Evolutionary conservation across 1,139 yeast genomes (phyloP).

Genomic region (Candida pseudoviswanathii): DNA sequence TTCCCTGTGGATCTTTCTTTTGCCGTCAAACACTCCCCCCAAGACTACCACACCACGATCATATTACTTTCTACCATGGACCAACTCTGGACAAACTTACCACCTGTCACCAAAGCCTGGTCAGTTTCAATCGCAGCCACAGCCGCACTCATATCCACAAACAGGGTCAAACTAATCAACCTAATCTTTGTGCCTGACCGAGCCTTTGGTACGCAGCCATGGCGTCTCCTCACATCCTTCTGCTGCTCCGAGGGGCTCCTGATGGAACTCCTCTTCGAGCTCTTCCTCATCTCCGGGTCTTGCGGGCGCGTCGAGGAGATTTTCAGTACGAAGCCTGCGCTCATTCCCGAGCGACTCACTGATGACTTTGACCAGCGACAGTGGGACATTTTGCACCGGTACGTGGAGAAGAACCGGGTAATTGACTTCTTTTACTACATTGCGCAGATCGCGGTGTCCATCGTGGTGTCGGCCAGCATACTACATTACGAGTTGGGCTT

Average conservation of each 20-base stretch:
- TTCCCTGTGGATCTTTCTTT: no score
- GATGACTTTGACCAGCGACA: slow-evolving; percentile 21
- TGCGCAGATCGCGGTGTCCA: slow-evolving; percentile 26
- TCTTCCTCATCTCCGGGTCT: slow-evolving; percentile 22
- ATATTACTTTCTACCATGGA: slow-evolving; percentile 11
- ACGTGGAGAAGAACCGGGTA: slow-evolving; percentile 22
- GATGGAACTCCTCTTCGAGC: slow-evolving; percentile 21
- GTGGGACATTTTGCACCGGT: slow-evolving; percentile 15
- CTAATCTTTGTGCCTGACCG: slow-evolving; percentile 27
- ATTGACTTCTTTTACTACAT: slow-evolving; percentile 36
- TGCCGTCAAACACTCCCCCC: no score
- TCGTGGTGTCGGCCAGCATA: slow-evolving; percentile 21
- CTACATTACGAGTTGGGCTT: slow-evolving; percentile 20
- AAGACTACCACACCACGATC: no score
- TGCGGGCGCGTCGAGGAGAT: slow-evolving; percentile 23
- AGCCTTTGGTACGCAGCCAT: slow-evolving; percentile 32
- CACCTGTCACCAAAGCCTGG: slow-evolving; percentile 40
- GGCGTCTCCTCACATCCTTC: slow-evolving; percentile 42
- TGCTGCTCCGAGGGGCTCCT: slow-evolving; percentile 33
- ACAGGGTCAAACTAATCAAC: slow-evolving; percentile 17
- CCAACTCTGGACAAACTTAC: slow-evolving; percentile 20
- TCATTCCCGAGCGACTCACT: slow-evolving; percentile 22
- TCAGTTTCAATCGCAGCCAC: slow-evolving; percentile 22
- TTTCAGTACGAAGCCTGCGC: slow-evolving; percentile 17
- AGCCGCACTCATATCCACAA: slow-evolving; percentile 21